phyloP scores from a whole-genome alignment of 148 eudicot species.

The Diospyros lotus region DNA sequence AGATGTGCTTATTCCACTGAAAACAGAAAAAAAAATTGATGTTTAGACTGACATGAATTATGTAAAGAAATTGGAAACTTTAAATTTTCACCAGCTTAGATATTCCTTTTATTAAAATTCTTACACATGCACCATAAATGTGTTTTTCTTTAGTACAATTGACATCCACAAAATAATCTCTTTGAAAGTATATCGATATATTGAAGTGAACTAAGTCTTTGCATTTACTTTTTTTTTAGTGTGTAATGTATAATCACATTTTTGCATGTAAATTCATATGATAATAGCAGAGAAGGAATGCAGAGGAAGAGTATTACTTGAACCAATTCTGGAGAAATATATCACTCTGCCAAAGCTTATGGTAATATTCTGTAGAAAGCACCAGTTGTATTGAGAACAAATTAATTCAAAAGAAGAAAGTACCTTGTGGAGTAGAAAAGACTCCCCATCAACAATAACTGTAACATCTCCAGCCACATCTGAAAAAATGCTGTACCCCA shows the following conservation, averaged over 20 bases:
- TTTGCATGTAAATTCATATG: background rate
- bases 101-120: no score
- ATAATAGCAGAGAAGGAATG: background rate
- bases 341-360: background rate
- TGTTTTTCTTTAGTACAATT: no score
- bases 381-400: background rate
- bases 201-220: background rate
- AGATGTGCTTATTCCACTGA: no score
- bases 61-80: no score
- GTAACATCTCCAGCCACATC: slow-evolving; percentile 77
- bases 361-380: background rate
- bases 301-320: background rate
- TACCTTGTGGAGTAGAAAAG: slow-evolving; percentile 76
- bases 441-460: slow-evolving; percentile 52
- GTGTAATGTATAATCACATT: background rate
- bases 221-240: background rate
- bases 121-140: no score
- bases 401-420: background rate
- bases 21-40: no score
- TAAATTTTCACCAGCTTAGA: no score
- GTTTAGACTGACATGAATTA: no score
- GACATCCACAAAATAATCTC: no score
- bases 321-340: background rate
- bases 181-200: background rate
- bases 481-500: slow-evolving; percentile 50